phyloP scores from a whole-genome alignment of 768 basidiomycete genomes.

The Candolleomyces aberdarensis region DNA sequence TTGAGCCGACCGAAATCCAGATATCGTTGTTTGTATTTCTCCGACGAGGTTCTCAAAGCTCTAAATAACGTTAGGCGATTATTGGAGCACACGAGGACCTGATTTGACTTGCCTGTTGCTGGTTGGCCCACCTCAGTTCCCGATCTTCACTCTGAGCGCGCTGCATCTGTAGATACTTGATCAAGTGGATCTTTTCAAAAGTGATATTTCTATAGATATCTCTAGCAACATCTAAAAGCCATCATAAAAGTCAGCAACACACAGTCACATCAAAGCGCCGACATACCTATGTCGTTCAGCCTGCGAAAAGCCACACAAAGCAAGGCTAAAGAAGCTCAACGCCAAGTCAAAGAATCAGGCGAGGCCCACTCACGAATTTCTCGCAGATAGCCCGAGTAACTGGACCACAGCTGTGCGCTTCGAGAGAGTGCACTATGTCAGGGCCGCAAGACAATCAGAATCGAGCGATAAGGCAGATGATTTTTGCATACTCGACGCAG shows the following conservation, averaged over 20 bases:
- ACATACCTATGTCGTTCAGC: slow-evolving; percentile 70
- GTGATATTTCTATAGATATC: slow-evolving; percentile 63
- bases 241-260: slow-evolving; percentile 5
- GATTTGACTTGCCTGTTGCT: neutral
- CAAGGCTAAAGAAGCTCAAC: slow-evolving; percentile 46
- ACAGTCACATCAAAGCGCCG: slow-evolving; percentile 4
- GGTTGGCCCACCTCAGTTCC: slow-evolving; percentile 7
- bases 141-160: slow-evolving; percentile 33
- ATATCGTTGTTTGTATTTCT: too few species aligned
- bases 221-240: slow-evolving; percentile 11
- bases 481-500: slow-evolving; percentile 29
- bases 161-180: slow-evolving; percentile 43
- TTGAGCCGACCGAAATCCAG: too few species aligned
- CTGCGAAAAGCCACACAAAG: slow-evolving; percentile 71
- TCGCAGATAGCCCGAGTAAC: slow-evolving; percentile 79
- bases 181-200: slow-evolving; percentile 48
- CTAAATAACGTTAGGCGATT: too few species aligned
- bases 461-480: too few species aligned
- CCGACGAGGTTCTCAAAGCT: too few species aligned
- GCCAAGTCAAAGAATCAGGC: slow-evolving; percentile 11
- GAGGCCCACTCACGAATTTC: slow-evolving; percentile 61
- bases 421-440: slow-evolving; percentile 60
- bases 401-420: slow-evolving; percentile 83
- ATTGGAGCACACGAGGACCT: too few species aligned
- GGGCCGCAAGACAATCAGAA: neutral